These are phyloP conservation scores for Solanum lycopersicoides DNA, from an alignment of 257 asterid species.

Conservation along the genomic window DNA sequence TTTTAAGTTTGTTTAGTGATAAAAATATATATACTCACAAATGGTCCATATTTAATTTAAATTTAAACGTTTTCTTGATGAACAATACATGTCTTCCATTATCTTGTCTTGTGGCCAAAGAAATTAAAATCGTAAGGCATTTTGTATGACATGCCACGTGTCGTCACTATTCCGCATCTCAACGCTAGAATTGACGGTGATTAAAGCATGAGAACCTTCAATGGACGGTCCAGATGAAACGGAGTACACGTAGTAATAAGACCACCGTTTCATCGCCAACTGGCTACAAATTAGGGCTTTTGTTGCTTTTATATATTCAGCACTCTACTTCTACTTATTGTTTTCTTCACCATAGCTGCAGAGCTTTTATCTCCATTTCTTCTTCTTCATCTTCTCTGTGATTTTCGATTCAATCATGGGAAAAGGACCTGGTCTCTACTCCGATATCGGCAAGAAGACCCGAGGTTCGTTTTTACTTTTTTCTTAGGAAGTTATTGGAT, in stretches of 20 bases:
- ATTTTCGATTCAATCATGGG: conserved; percentile 39
- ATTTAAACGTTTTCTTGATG: conserved; percentile 15
- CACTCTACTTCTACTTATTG: neutral
- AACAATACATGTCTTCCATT: conserved; percentile 8
- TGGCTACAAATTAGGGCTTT: conserved; percentile 41
- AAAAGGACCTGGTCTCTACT: conserved; percentile 91
- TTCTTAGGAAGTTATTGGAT: neutral
- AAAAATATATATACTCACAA: no score
- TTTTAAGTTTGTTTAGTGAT: neutral
- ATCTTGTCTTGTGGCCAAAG: conserved; percentile 16
- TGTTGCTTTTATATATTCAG: neutral
- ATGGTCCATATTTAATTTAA: neutral
- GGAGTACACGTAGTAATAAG: neutral
- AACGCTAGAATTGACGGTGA: conserved; percentile 31
- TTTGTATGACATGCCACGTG: conserved; percentile 13
- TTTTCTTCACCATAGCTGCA: neutral
- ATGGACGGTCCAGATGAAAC: conserved; percentile 18
- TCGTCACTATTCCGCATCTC: conserved; percentile 9
- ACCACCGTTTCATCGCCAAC: conserved; percentile 4
- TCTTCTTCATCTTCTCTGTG: neutral
- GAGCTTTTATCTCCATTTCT: neutral
- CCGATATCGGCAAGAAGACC: conserved; percentile 78
- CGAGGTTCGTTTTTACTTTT: conserved; percentile 36
- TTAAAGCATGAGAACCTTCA: neutral
- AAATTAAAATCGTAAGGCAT: neutral